Evolutionary conservation across 805 yeast genomes (phyloP).

Genomic region (Kluyveromyces dobzhanskii): DNA sequence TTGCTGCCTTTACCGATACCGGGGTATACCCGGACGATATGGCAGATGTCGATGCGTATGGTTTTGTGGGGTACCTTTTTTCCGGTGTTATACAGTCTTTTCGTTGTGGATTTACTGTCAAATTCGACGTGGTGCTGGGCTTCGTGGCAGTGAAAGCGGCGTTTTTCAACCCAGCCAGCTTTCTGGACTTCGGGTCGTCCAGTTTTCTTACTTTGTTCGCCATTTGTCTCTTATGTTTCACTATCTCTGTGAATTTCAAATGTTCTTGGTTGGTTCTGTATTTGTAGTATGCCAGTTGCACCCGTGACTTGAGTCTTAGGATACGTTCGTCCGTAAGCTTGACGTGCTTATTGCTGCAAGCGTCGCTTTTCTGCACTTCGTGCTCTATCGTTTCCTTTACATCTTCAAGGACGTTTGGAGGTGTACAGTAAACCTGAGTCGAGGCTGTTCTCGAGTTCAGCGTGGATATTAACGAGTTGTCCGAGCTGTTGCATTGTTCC

Average conservation of each 20-base stretch:
- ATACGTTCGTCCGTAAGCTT: neutral
- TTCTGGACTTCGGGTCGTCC: slow-evolving; percentile 5
- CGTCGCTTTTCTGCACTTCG: no score
- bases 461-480: neutral
- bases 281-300: slow-evolving; percentile 46
- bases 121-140: neutral
- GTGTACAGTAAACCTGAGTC: neutral
- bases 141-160: neutral
- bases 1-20: slow-evolving; percentile 30
- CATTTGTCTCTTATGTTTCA: neutral
- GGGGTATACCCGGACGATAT: slow-evolving; percentile 21
- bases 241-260: slow-evolving; percentile 9
- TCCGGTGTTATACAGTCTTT: slow-evolving; percentile 3
- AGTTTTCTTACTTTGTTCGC: no score
- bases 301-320: slow-evolving; percentile 36
- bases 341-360: no score
- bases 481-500: neutral
- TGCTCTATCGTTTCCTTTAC: neutral
- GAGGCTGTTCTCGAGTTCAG: neutral
- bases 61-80: neutral
- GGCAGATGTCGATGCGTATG: neutral
- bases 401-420: slow-evolving; percentile 1
- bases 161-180: slow-evolving; percentile 5
- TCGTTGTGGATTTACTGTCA: neutral
- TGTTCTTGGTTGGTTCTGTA: slow-evolving; percentile 40